These are phyloP conservation scores for Patellaria atrata DNA, from an alignment of 495 filamentous ascomycete genomes.

Conservation along the genomic window DNA sequence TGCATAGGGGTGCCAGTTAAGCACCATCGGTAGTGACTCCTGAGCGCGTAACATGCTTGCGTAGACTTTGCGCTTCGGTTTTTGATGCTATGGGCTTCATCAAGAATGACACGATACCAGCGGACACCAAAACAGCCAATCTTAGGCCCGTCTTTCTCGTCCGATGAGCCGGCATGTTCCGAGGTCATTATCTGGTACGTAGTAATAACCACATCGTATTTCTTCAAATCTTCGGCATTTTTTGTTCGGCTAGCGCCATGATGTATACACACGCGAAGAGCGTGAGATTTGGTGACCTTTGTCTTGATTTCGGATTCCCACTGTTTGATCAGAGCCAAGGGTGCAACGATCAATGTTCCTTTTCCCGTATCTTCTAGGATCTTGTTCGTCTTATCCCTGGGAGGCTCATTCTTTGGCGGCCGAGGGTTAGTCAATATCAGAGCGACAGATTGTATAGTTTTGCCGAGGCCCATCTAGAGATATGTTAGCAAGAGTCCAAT, in stretches of 20 bases:
- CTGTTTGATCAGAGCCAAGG: conserved; percentile 87
- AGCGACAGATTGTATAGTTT: conserved; percentile 69
- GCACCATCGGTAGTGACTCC: conserved; percentile 84
- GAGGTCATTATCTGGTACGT: conserved; percentile 92
- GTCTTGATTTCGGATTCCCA: conserved; percentile 87
- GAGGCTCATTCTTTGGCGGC: conserved; percentile 35
- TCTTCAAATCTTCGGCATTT: conserved; percentile 51
- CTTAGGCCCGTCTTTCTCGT: conserved; percentile 39
- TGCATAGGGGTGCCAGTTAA: conserved; percentile 93
- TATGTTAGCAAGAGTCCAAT: neutral
- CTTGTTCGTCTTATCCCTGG: conserved; percentile 38
- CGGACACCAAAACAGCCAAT: conserved; percentile 78
- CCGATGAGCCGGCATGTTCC: conserved; percentile 57
- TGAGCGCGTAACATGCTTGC: conserved; percentile 67
- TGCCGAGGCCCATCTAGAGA: conserved; percentile 58
- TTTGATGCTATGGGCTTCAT: conserved; percentile 97
- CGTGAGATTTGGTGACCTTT: conserved; percentile 53
- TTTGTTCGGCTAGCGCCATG: conserved; percentile 80
- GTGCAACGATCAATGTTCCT: conserved; percentile 84
- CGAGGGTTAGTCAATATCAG: conserved; percentile 73
- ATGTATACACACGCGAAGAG: conserved; percentile 68
- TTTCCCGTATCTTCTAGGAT: conserved; percentile 50
- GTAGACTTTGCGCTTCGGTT: conserved; percentile 93
- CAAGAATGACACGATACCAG: conserved; percentile 91
- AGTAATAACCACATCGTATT: conserved; percentile 92